Conservation (phyloP, 225 moss, liverwort and hornwort genomes). For the Straminergon stramineum region DNA sequence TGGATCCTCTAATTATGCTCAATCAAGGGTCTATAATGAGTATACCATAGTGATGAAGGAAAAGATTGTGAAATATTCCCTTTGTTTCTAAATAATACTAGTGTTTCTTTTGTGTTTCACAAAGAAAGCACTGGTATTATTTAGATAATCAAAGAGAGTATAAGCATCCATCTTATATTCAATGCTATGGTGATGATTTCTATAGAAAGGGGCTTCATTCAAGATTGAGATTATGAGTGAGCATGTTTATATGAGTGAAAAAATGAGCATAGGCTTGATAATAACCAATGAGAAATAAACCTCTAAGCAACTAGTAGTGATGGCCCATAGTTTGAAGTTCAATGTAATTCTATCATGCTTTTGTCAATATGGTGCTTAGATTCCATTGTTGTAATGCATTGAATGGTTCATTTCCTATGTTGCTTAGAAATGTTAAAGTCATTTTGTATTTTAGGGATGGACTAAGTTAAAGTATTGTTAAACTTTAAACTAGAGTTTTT, state of each 20-base stretch:
- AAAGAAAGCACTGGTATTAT: too few relatives aligned
- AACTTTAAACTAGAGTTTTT: neutral
- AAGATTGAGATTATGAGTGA: neutral
- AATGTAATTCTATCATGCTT: neutral
- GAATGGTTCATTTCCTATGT: accelerated
- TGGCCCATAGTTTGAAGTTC: neutral
- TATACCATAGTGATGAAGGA: too few relatives aligned
- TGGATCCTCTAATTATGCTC: neutral
- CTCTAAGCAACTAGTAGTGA: neutral
- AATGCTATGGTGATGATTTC: too few relatives aligned
- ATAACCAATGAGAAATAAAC: neutral
- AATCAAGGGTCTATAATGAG: neutral
- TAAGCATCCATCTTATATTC: neutral
- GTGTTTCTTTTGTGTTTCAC: too few relatives aligned
- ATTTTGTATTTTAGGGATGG: neutral
- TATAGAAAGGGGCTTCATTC: neutral
- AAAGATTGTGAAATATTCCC: too few relatives aligned
- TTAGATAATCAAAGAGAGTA: too few relatives aligned
- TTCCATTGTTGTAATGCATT: neutral
- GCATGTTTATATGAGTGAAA: neutral
- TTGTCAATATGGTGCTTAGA: neutral
- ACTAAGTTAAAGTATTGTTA: neutral
- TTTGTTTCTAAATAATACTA: too few relatives aligned
- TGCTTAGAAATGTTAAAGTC: neutral
- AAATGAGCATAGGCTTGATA: neutral